Conservation (phyloP, 192 early-diverging fungal genomes). For the Linnemannia schmuckeri region DNA sequence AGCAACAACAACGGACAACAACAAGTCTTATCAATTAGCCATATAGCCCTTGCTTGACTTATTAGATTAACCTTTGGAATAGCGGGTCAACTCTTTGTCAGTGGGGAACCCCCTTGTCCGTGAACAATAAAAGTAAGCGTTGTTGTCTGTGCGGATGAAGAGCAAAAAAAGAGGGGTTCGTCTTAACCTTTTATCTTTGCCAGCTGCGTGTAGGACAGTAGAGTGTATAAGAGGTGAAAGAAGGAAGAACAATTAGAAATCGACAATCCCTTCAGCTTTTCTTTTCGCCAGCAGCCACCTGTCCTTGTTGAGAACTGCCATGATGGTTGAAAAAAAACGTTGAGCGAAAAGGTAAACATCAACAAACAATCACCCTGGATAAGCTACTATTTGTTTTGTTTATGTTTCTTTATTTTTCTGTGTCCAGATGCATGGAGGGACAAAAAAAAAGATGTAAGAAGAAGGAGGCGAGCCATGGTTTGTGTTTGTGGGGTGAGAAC, state of each 20-base stretch:
- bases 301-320: background rate
- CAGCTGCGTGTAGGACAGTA: no score
- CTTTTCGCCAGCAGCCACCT: background rate
- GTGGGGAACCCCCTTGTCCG: background rate
- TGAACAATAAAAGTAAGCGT: background rate
- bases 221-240: background rate
- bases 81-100: conserved; percentile 27
- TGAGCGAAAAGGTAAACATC: background rate
- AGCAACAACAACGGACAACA: background rate
- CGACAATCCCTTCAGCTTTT: background rate
- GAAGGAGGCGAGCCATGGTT: no score
- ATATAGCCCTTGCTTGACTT: background rate
- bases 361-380: background rate
- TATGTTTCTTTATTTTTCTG: background rate
- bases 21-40: background rate
- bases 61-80: no score
- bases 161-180: background rate
- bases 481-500: no score
- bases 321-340: background rate
- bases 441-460: background rate
- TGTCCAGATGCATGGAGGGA: background rate
- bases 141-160: background rate
- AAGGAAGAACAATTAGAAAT: conserved; percentile 1
- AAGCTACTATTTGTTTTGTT: background rate
- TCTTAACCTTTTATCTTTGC: background rate